Percentiles rank a stretch among this genome's conserved stretches.
These are phyloP conservation scores for Lachancea quebecensis DNA, from an alignment of 805 yeast genomes.

Conservation along the genomic window DNA sequence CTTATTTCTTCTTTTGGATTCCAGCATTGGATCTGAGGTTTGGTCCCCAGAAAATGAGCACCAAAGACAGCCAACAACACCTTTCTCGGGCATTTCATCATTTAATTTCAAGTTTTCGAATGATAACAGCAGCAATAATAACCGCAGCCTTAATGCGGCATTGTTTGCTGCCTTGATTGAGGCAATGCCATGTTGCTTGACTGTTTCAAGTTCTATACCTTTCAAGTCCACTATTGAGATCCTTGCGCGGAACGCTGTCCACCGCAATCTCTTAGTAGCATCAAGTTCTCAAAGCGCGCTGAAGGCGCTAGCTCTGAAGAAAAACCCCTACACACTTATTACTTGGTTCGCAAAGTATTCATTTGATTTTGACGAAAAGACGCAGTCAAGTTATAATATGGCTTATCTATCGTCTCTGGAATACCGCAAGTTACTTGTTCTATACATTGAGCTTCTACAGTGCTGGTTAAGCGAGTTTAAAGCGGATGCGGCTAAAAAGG, in stretches of 20 bases:
- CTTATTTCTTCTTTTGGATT: constrained; percentile 54
- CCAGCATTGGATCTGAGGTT: constrained; percentile 45
- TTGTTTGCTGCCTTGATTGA: constrained; percentile 65
- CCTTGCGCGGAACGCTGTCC: constrained; percentile 69
- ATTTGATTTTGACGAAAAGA: constrained; percentile 70
- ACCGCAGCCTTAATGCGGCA: constrained; percentile 40
- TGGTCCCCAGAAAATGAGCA: constrained; percentile 34
- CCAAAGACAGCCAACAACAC: constrained; percentile 30
- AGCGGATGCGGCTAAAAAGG: constrained; percentile 27
- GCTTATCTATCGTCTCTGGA: constrained; percentile 55
- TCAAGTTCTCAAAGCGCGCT: constrained; percentile 58
- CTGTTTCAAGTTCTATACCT: constrained; percentile 40
- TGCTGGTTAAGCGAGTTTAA: constrained; percentile 74
- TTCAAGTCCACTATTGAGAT: constrained; percentile 66
- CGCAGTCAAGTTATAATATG: constrained; percentile 45
- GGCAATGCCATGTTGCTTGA: constrained; percentile 64
- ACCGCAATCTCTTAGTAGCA: constrained; percentile 55
- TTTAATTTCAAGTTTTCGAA: constrained; percentile 37
- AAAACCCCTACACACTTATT: constrained; percentile 62
- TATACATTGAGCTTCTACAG: constrained; percentile 72
- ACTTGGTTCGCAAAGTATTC: constrained; percentile 74
- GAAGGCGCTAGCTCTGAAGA: constrained; percentile 56
- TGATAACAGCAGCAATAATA: constrained; percentile 29
- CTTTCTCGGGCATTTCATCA: constrained; percentile 33
- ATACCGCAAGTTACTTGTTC: constrained; percentile 50